These are phyloP conservation scores for Cryptomeria japonica DNA, from an alignment of 75 land plant species.

Conservation along the genomic window DNA sequence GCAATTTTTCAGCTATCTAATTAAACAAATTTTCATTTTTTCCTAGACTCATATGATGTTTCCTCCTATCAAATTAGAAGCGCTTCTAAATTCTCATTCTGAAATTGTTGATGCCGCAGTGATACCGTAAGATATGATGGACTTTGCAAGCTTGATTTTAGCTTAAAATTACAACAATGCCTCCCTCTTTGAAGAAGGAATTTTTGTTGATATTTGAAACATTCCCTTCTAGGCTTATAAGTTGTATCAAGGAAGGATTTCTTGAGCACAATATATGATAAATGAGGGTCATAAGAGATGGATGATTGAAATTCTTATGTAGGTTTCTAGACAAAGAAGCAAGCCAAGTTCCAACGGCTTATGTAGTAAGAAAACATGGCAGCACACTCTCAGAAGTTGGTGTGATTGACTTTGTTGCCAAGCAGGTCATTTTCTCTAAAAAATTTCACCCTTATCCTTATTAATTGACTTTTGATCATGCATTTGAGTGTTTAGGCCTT, in stretches of 20 bases:
- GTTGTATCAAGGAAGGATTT: not conserved
- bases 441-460: not conserved
- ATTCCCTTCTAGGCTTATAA: too few species aligned
- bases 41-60: not conserved
- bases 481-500: not conserved
- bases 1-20: not conserved
- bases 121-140: conserved; percentile 53
- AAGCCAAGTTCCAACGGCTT: too few species aligned
- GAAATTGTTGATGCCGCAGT: conserved; percentile 68
- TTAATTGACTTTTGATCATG: not conserved
- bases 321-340: too few species aligned
- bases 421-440: not conserved
- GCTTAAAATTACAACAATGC: not conserved
- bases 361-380: too few species aligned
- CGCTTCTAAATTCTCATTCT: conserved; percentile 63
- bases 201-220: not conserved
- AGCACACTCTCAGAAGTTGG: too few species aligned
- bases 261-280: not conserved
- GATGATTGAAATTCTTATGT: too few species aligned
- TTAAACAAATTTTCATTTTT: not conserved
- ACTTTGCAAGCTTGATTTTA: not conserved
- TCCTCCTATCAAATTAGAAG: conserved; percentile 72
- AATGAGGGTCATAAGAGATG: not conserved
- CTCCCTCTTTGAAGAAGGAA: not conserved
- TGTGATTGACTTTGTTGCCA: too few species aligned